Evolutionary conservation across 768 basidiomycete species (phyloP), one percentile per base, ranked within the genome.

Genomic region (Lentinus tigrinus): DNA sequence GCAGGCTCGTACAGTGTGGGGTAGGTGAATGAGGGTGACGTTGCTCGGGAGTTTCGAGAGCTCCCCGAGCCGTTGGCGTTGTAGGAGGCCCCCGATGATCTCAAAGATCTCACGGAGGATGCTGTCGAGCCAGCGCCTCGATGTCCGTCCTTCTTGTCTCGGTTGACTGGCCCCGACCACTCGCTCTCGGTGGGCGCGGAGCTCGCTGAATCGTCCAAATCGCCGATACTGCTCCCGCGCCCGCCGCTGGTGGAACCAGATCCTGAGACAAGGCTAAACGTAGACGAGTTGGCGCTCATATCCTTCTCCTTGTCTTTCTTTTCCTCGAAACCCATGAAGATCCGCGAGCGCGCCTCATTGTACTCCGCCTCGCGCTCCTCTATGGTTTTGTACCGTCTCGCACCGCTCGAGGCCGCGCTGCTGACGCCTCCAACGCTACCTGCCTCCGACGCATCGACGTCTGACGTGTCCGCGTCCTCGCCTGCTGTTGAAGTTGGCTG

Each of bases 321-420:
- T 55, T 89, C 88, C 69, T 90, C 81, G 63, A 92, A 91, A 62
- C 75, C 87, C 83, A 90, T 88, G 74, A 94, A 94, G 63, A 94
- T 94, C 55, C 92, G 83, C 37, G 85, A 87, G 46, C 93, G 84
- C 27, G 92, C 92, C 71, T 91, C 86, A 52, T 90, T 89, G 64
- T 94, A 94, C n/a, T 91, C 93, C 0, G 89, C 93, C 67, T 90
- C 91, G 31, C 92, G 87, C 70, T 94, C 87, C 66, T 90, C 88
- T 23, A 94, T 85, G 2, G 93, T 93, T 76, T 85, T 83, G 28
- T 81, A 80, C 67, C 88, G 85, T 75, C 87, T 91, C 65, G 73
- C 80, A 60, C 81, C 77, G 47, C 62, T 58, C 37, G 80, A 81
- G 4, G 85, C 83, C 21, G 81, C 75, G 65, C 80, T 88, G 69